Evolutionary conservation across 2,329 filamentous ascomycete species (phyloP).

Genomic region (Niveomyces coronatus): DNA sequence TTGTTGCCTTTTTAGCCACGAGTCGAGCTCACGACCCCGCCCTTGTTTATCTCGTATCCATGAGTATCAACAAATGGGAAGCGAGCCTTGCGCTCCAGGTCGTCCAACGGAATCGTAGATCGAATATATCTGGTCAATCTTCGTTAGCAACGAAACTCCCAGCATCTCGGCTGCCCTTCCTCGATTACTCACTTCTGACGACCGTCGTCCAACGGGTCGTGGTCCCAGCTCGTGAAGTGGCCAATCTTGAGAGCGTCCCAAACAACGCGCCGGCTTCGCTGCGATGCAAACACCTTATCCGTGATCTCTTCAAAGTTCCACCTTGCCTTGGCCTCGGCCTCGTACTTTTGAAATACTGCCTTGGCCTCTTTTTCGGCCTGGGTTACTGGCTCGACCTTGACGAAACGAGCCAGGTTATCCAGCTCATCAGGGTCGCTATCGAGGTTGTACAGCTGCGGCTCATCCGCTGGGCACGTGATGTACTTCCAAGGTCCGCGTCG

Average conservation of each 20-base stretch:
- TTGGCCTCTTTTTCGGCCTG: conserved; percentile 36
- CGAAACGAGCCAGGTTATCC: conserved; percentile 54
- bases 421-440: conserved; percentile 64
- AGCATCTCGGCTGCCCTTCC: too few relatives aligned
- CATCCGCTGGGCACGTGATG: conserved; percentile 73
- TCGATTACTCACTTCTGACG: conserved; percentile 49
- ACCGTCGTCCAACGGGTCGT: conserved; percentile 63
- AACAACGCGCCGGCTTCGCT: conserved; percentile 68
- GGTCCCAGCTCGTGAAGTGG: conserved; percentile 74
- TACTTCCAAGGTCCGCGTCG: conserved; percentile 85
- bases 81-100: conserved; percentile 65
- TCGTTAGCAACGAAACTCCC: too few relatives aligned
- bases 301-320: conserved; percentile 81
- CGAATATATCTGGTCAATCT: conserved; percentile 61
- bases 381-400: conserved; percentile 28
- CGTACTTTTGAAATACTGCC: conserved; percentile 53
- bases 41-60: conserved; percentile 36
- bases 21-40: conserved; percentile 24
- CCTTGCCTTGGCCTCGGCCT: conserved; percentile 59
- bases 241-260: conserved; percentile 73
- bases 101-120: conserved; percentile 69
- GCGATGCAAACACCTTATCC: conserved; percentile 60
- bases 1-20: conserved; percentile 14
- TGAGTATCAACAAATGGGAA: conserved; percentile 55
- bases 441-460: conserved; percentile 77